Evolutionary conservation across 164 flowering plant genomes (phyloP), one percentile per base, ranked within the genome.

Genomic region (Akebia trifoliata): DNA sequence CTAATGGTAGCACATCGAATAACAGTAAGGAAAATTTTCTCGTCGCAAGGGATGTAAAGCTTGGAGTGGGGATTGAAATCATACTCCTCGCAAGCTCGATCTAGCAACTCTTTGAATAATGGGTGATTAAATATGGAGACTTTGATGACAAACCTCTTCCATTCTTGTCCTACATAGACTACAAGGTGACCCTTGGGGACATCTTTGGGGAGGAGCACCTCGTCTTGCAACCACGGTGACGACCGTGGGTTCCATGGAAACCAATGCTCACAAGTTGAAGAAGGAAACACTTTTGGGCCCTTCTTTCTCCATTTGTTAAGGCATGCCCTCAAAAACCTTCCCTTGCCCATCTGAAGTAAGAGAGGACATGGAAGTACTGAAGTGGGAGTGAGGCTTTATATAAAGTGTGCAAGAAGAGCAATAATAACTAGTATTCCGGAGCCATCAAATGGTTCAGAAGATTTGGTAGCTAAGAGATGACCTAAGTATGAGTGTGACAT

Each of bases 181-280:
- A 84, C 97, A 52, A 90, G 56, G 63, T 90, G 97, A 50, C 97
- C 97, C 74, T 75, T 87, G 2, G 97, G 97, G 12, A 90, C 97
- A 64, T 86, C 95, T 56, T 46, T 77, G 2, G 97, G 97, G 22
- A 87, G 77, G 30, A 48, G 35, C 15, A 36, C 46, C 49, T 76
- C 75, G 45, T 71, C 79, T 2, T 77, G 57, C 57, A 58, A 43
- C 48, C 74, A 68, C 17, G 82, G 44, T n/a, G n/a, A n/a, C n/a
- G n/a, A n/a, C n/a, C 31, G 11, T 15, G 50, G 50, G 8, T 30
- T 47, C 79, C 84, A 71, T 43, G 70, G 42, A 8, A 48, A 61
- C 88, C 81, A 80, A 45, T 71, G 66, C 10, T 74, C 79, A 46
- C 73, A 69, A 11, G 54, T 62, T 20, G 67, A 43, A 31, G 71